Evolutionary conservation across 441 rosid species (phyloP).

Genomic region (Theobroma grandiflorum): DNA sequence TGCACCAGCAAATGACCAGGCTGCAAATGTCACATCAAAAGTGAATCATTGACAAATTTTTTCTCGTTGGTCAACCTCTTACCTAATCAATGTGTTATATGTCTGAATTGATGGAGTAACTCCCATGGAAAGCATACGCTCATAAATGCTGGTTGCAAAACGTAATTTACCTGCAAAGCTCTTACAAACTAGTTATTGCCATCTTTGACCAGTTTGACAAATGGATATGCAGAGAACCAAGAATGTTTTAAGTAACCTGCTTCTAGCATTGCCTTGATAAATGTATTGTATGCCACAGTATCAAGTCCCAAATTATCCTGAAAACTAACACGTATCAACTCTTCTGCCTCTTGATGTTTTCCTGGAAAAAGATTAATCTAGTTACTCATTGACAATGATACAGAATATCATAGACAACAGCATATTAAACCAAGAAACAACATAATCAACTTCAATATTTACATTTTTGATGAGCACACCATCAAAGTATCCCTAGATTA

Average conservation of each 20-base stretch:
- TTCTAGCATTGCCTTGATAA: constrained; percentile 86
- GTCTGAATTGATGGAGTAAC: constrained; percentile 78
- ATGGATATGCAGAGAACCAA: constrained; percentile 21
- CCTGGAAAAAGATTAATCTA: constrained; percentile 51
- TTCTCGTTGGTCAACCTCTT: constrained; percentile 33
- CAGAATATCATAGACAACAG: constrained; percentile 17
- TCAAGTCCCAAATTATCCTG: constrained; percentile 64
- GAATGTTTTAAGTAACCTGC: constrained; percentile 60
- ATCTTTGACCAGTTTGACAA: constrained; percentile 11
- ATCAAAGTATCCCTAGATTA: background rate
- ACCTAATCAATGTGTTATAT: constrained; percentile 83
- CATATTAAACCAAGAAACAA: constrained; percentile 8
- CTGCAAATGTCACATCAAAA: constrained; percentile 27
- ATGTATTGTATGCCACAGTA: constrained; percentile 81
- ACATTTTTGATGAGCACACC: background rate
- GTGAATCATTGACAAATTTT: background rate
- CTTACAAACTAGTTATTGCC: constrained; percentile 27
- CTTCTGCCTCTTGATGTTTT: constrained; percentile 72
- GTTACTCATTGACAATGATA: constrained; percentile 23
- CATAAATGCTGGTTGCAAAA: constrained; percentile 67
- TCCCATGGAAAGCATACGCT: constrained; percentile 63
- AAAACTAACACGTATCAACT: constrained; percentile 50
- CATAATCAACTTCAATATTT: background rate
- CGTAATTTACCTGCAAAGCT: constrained; percentile 65
- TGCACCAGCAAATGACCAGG: constrained; percentile 42